Evolutionary conservation across 306 rosid species (phyloP).

Genomic region (Cicer bijugum): DNA sequence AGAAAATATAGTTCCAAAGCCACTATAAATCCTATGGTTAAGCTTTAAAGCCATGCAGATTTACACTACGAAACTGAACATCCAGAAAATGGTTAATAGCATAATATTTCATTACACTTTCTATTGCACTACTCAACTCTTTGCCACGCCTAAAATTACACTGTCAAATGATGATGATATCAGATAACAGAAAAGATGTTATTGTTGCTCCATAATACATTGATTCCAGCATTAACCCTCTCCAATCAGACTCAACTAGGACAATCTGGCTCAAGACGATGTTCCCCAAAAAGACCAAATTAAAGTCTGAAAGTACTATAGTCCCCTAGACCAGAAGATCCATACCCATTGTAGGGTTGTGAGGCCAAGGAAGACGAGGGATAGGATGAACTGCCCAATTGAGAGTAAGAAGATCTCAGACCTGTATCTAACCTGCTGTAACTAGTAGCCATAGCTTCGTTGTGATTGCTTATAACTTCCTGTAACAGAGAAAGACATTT

Average conservation of each 20-base stretch:
- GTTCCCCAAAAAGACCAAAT: slow-evolving; percentile 39
- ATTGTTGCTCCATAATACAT: slow-evolving; percentile 50
- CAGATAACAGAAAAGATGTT: slow-evolving; percentile 30
- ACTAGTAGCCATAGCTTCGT: slow-evolving; percentile 66
- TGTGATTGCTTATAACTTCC: slow-evolving; percentile 75
- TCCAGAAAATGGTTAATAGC: slow-evolving; percentile 43
- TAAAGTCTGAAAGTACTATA: slow-evolving; percentile 84
- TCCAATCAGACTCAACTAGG: slow-evolving; percentile 47
- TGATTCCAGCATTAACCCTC: slow-evolving; percentile 36
- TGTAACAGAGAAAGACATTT: slow-evolving; percentile 44
- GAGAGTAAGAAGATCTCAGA: slow-evolving; percentile 74
- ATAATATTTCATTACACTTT: slow-evolving; percentile 51
- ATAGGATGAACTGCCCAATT: slow-evolving; percentile 64
- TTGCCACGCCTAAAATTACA: slow-evolving; percentile 46
- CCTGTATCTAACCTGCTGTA: slow-evolving; percentile 72
- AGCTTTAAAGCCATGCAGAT: slow-evolving; percentile 41
- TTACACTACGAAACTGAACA: slow-evolving; percentile 43
- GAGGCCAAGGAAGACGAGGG: slow-evolving; percentile 68
- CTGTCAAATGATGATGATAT: slow-evolving; percentile 29
- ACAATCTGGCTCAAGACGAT: slow-evolving; percentile 42
- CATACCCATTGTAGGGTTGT: slow-evolving; percentile 73
- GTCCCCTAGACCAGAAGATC: slow-evolving; percentile 83
- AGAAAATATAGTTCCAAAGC: slow-evolving; percentile 5
- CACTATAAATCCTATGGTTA: slow-evolving; percentile 14
- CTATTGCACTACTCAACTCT: slow-evolving; percentile 47